Conservation (phyloP, 305 asterid species). For the Stenogyne calaminthoides region DNA sequence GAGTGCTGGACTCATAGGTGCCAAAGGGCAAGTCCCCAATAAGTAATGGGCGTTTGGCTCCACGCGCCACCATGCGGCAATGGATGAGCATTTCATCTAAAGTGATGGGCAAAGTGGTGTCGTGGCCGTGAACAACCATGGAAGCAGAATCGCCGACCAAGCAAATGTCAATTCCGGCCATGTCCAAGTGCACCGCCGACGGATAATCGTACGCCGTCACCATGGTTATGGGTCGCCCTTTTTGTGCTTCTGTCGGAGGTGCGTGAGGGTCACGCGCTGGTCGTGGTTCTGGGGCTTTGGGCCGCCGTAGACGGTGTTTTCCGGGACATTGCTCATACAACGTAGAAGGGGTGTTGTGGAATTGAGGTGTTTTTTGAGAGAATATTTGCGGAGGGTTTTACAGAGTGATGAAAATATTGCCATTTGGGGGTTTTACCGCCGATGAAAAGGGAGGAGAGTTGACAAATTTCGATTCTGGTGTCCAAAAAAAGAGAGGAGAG, state of each 20-base stretch:
- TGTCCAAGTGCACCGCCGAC: constrained; percentile 80
- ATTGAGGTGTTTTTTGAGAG: constrained; percentile 17
- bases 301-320: constrained; percentile 81
- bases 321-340: constrained; percentile 68
- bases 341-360: constrained; percentile 21
- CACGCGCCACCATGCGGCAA: constrained; percentile 90
- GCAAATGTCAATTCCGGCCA: constrained; percentile 83
- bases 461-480: no score
- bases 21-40: constrained; percentile 95
- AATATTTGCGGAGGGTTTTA: constrained; percentile 22
- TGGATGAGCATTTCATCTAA: constrained; percentile 94
- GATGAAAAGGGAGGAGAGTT: not conserved
- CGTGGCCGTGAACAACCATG: constrained; percentile 98
- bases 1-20: constrained; percentile 72
- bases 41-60: constrained; percentile 79
- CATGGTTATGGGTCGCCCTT: constrained; percentile 81
- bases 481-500: rapidly evolving
- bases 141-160: constrained; percentile 93
- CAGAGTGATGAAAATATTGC: constrained; percentile 28
- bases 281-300: constrained; percentile 74
- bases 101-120: constrained; percentile 88
- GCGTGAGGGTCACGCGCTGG: constrained; percentile 71
- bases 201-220: constrained; percentile 97
- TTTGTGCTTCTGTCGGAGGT: constrained; percentile 67
- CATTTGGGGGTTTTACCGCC: constrained; percentile 26